A percentile compares a stretch with the other conserved stretches of the same genome.
Evolutionary conservation across 1,139 yeast species (phyloP).

Genomic region (Pneumocystis wakefieldiae): DNA sequence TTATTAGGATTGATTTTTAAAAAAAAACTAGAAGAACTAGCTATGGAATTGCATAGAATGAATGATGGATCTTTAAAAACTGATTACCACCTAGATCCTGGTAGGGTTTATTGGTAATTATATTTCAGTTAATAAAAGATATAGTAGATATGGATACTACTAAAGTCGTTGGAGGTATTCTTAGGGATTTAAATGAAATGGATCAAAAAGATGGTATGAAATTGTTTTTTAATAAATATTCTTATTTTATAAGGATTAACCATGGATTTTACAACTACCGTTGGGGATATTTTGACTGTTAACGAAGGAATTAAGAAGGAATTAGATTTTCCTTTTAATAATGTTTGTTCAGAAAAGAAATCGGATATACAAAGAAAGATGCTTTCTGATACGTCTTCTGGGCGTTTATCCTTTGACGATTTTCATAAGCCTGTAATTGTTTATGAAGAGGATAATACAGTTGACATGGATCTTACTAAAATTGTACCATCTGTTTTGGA

Average conservation of each 20-base stretch:
- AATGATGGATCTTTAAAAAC: background rate
- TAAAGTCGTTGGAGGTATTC: slow-evolving; percentile 8
- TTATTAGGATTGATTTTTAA: background rate
- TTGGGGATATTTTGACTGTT: slow-evolving; percentile 1
- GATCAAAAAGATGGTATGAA: background rate
- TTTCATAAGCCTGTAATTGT: background rate
- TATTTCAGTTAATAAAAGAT: background rate
- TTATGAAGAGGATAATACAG: slow-evolving; percentile 13
- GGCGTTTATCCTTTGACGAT: background rate
- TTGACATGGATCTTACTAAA: slow-evolving; percentile 1
- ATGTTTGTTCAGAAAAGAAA: background rate
- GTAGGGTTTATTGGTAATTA: background rate
- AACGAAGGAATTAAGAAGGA: background rate
- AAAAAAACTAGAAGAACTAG: background rate
- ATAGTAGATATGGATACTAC: slow-evolving; percentile 15
- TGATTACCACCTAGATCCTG: background rate
- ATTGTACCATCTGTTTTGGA: background rate
- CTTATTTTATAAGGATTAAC: background rate
- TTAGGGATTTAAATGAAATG: background rate
- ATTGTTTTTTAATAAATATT: background rate
- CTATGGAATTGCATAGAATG: background rate
- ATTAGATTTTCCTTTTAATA: background rate
- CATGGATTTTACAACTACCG: slow-evolving; percentile 12
- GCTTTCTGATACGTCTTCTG: background rate
- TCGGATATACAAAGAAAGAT: background rate